Conservation (phyloP, 1,139 yeast genomes). For the Sugiyamaella sp. region DNA sequence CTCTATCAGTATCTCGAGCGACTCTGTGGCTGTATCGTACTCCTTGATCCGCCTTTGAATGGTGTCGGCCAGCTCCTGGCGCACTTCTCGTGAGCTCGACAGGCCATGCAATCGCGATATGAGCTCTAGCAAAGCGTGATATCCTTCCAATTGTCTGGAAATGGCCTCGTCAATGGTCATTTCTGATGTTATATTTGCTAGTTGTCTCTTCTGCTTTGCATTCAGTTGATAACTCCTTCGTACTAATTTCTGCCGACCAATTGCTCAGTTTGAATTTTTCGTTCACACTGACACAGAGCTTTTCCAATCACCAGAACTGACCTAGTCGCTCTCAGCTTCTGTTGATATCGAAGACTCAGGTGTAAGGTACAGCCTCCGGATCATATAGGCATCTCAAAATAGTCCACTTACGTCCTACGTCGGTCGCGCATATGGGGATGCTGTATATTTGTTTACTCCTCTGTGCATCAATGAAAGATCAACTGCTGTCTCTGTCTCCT, state of each 20-base stretch:
- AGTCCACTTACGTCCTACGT: background rate
- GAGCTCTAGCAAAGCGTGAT: slow-evolving; percentile 31
- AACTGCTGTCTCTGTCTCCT: too few relatives aligned
- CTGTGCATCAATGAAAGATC: too few relatives aligned
- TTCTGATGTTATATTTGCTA: background rate
- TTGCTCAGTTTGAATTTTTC: too few relatives aligned
- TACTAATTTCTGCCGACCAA: too few relatives aligned
- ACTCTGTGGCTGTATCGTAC: slow-evolving; percentile 34
- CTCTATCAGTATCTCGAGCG: slow-evolving; percentile 29
- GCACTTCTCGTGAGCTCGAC: slow-evolving; percentile 27
- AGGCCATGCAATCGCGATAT: slow-evolving; percentile 31
- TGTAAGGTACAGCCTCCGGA: too few relatives aligned
- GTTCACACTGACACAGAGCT: too few relatives aligned
- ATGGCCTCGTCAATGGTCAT: slow-evolving; percentile 26
- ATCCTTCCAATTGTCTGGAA: slow-evolving; percentile 25
- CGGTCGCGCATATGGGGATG: too few relatives aligned
- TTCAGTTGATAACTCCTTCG: too few relatives aligned
- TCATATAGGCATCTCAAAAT: background rate
- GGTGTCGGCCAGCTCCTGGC: slow-evolving; percentile 38
- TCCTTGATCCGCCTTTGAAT: slow-evolving; percentile 38
- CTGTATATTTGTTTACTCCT: background rate
- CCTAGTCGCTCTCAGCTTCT: too few relatives aligned
- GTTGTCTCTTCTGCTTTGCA: too few relatives aligned
- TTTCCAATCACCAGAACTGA: too few relatives aligned
- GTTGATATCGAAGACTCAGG: too few relatives aligned